Evolutionary conservation across 805 yeast genomes (phyloP), one percentile per base, ranked within the genome.

Genomic region (Pichia phayaonensis): DNA sequence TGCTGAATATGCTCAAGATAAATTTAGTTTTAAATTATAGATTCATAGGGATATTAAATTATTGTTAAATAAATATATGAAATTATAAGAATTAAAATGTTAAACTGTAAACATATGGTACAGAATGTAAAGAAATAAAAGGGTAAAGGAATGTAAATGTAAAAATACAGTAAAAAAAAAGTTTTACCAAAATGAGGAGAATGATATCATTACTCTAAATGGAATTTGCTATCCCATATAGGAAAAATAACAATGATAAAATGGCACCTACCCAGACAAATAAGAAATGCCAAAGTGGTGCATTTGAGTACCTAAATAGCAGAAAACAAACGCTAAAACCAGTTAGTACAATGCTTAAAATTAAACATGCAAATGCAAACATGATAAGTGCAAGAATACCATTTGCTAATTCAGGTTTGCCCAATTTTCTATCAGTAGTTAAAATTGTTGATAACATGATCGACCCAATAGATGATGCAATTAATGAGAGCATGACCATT

Each of bases 311-410:
- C 18, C 81, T 67, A 52, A 73, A 62, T 62, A 74, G 60, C 44
- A 72, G 63, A n/a, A 79, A 61, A 31, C 76, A 72, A 44, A 75
- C 62, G 4, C 79, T 70, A n/a, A 71, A 62, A 10, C 72, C 67
- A 18, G 74, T 64, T 24, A 77, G 64, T 2, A 68, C 59, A 11
- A 48, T 42, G 36, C 55, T 50, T 40, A 77, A 59, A 18, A 78
- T 64, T n/a, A 76, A 59, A 6, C 71, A 47, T 48, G 76, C 61
- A 6, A 80, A 73, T 12, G 72, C 56, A 22, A 65, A 52, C 6
- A 72, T 68, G 43, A 75, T 66, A 18, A 71, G 60, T 4, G 50
- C 16, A 4, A 66, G 50, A 1, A 60, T 18, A 15, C 67, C 61
- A 15, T 21, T 51, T 45, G 21, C 51, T 42, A 18, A 46, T 49